Evolutionary conservation across 805 yeast species (phyloP), one percentile per base, ranked within the genome.

Genomic region (Lipomyces sp.): DNA sequence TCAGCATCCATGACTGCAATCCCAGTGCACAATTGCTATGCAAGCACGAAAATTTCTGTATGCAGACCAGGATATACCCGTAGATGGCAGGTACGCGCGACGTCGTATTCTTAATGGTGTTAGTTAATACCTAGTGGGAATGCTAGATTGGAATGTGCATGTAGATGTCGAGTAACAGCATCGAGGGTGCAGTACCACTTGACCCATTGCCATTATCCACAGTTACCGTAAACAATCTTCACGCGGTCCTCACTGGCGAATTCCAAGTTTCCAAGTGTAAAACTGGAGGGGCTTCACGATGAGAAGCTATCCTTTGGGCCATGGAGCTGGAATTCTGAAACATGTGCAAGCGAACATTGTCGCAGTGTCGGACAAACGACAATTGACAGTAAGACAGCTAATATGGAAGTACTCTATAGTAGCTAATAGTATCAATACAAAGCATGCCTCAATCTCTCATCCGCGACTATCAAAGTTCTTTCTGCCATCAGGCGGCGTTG

Each of bases 401-500:
- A n/a, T 42, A 4, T 42, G 24, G 24, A 15, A 5, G 48, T 42
- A 42, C n/a, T 15, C 2, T 42, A 11, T n/a, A 10, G 48, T 10
- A 42, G 48, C 45, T 24, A 18, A 55, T 30, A 30, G 15, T 30
- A 37, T 34, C 18, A 24, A 24, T 3, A 42, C 5, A 29, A 13
- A 58, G 54, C 32, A 18, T 32, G 58, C 59, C 4, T 11, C 61
- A 4, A 15, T 34, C n/a, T 48, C 39, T 7, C 65, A 30, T 18
- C 30, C 56, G 11, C 59, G 67, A 10, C 53, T 65, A 7, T 65
- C 69, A 48, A 39, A 42, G 37, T 29, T 69, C 18, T 69, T 57
- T 53, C 11, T 67, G 18, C 71, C 71, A 4, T 53, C 66, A 8
- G 69, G 70, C 15, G 42, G 39, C 4, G 32, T 59, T 18, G 29